Base-by-base conservation (phyloP, 495 filamentous ascomycete genomes). In the Hypoxylon fragiforme region DNA sequence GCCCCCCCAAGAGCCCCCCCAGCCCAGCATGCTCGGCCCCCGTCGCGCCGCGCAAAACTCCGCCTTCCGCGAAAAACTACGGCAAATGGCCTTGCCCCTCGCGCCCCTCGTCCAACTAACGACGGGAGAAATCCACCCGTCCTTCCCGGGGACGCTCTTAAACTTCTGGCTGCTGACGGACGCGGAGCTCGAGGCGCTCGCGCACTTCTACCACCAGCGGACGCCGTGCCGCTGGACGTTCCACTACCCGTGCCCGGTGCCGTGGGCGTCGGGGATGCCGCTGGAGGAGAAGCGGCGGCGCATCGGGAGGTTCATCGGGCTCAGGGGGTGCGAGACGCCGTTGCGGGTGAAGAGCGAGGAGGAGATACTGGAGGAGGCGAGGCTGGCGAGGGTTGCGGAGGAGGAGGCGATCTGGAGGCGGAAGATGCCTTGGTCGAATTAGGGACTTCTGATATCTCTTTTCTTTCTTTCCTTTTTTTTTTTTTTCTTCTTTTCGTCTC, bases 101-200 rank as follows among this genome's bases (percentile, higher is more conserved):
- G 73, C 77, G 7, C 83, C 84, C 0, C 75, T 87, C 3, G 77
- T 84, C 6, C 74, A 77, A 45, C 70, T 85, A 22, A 81, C 78
- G 7, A 81, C 80, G 0, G 87, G 85, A 39, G 57, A 66, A 7
- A 50, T 81, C 0, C 85, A 90, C 67, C 83, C 85, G 0, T 53
- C 71, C 13, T 95, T 89, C 72, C 90, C 90, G 0, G 48, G 24
- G 0, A 86, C 80, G 0, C 63, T 91, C 11, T 77, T 92, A 0
- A 70, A 79, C 66, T 91, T 84, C 75, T 88, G 86, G 74, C 81
- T 94, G 18, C 80, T 95, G 34, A 90, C 88, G 22, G 78, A 81
- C 55, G 64, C 57, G 15, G 76, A 92, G 66, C 80, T 91, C 34
- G 88, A 95, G 63, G 67, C 66, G 28, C 82, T 95, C 4, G 88